Evolutionary conservation across 768 basidiomycete species (phyloP), one percentile per base, ranked within the genome.

Genomic region (Mycena pura): DNA sequence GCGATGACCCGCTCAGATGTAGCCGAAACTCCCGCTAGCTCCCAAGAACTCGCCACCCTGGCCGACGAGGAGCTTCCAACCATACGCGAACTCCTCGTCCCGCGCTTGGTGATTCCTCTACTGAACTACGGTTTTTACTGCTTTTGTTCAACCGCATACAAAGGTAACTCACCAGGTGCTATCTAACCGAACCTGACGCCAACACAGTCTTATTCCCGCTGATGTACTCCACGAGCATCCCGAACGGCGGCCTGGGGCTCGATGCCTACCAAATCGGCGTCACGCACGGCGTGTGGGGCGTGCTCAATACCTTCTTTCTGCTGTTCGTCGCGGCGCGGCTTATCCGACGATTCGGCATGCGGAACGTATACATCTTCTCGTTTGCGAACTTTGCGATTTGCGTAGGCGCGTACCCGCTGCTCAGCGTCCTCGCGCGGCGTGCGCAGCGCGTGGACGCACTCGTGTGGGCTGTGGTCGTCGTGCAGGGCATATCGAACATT

Each of bases 201-300:
- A 24, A 64, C 29, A 51, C 49, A 3, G 63, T 57, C 2, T 48
- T 64, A 8, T 11, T 64, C 7, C 63, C 58, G 9, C 39, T 64
- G 13, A 32, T 56, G 15, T 60, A 49, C 48, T 39, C 63, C 6
- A 64, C 63, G 1, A 53, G 58, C 14, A 46, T 60, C 3, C n/a
- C 6, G 13, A 31, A 50, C 7, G 57, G 57, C 11, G 63, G 63
- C 27, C 58, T 64, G 31, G 63, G 63, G 1, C 47, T 64, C 19
- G 40, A 31, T 51, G 87, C 91, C 0, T 80, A 82, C 39, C 68
- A 72, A 6, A 92, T 92, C 34, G 91, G 91, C 6, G 72, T 77
- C 27, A 83, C 87, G 55, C 80, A 88, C 60, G 79, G 82, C n/a
- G 57, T 71, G 5, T 82, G 76, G 60, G 88, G 88, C 9, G 58